phyloP scores from a whole-genome alignment of 2,329 filamentous ascomycete species.

The Alternaria metachromatica region DNA sequence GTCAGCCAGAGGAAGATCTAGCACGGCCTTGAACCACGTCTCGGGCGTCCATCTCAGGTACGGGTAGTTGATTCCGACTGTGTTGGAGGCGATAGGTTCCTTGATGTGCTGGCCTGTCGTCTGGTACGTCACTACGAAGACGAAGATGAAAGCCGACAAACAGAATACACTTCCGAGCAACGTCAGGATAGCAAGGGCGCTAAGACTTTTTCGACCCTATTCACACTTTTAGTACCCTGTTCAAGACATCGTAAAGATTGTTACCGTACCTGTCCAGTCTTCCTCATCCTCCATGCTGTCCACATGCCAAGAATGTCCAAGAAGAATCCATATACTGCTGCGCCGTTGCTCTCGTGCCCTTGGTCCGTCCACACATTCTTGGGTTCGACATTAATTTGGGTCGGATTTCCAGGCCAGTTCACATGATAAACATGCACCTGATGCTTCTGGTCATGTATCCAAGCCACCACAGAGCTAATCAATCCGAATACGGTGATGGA shows the following conservation, averaged over 20 bases:
- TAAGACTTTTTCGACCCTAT: constrained; percentile 39
- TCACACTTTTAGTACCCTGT: not conserved
- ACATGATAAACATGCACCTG: constrained; percentile 30
- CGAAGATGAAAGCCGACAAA: constrained; percentile 39
- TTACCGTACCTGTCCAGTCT: constrained; percentile 9
- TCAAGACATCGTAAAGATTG: not conserved
- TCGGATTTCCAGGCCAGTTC: constrained; percentile 28
- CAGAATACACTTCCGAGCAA: constrained; percentile 38
- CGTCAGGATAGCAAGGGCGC: constrained; percentile 45
- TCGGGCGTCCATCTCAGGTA: constrained; percentile 41
- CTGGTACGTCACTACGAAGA: constrained; percentile 39
- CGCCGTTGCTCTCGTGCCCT: constrained; percentile 38
- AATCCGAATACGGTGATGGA: constrained; percentile 40
- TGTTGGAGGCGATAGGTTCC: constrained; percentile 25
- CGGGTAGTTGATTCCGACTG: constrained; percentile 28
- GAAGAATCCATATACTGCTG: constrained; percentile 43
- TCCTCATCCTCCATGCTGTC: constrained; percentile 35
- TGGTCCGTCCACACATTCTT: constrained; percentile 39
- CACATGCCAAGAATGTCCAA: constrained; percentile 38
- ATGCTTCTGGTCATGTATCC: constrained; percentile 38
- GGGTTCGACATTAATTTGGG: constrained; percentile 32
- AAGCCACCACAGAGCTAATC: constrained; percentile 45
- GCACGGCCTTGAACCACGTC: constrained; percentile 42
- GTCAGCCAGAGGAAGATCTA: constrained; percentile 36
- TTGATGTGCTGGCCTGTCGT: constrained; percentile 35